Evolutionary conservation across 2,329 filamentous ascomycete species (phyloP).

Genomic region (Coniochaeta ligniaria): DNA sequence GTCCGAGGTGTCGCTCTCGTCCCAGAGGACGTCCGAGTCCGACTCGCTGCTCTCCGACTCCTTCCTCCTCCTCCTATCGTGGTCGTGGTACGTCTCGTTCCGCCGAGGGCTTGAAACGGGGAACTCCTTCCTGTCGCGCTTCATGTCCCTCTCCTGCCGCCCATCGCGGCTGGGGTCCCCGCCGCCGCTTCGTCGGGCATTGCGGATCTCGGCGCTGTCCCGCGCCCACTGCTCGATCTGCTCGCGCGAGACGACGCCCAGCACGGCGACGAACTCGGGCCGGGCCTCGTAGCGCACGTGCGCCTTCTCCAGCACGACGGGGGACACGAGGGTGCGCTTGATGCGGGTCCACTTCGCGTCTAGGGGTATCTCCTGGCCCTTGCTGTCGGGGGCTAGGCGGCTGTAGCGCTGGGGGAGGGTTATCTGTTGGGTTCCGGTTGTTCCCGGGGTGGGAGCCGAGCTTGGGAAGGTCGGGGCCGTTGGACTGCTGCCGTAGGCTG

Average conservation of each 20-base stretch:
- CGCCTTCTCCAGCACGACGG: slow-evolving; percentile 47
- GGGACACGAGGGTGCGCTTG: slow-evolving; percentile 46
- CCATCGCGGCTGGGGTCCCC: slow-evolving; percentile 6
- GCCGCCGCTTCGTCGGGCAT: too few species aligned
- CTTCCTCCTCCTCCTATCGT: slow-evolving; percentile 11
- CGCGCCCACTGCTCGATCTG: slow-evolving; percentile 45
- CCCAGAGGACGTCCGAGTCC: slow-evolving; percentile 12
- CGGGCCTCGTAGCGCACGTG: slow-evolving; percentile 54
- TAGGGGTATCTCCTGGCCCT: slow-evolving; percentile 47
- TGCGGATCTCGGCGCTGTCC: slow-evolving; percentile 33
- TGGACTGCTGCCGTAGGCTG: slow-evolving; percentile 26
- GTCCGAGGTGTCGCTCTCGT: slow-evolving; percentile 18
- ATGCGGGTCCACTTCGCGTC: slow-evolving; percentile 56
- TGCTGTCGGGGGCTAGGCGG: slow-evolving; percentile 47
- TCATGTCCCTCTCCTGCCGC: not conserved
- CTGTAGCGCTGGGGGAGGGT: slow-evolving; percentile 14
- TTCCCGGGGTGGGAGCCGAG: slow-evolving; percentile 17
- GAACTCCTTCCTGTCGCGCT: not conserved
- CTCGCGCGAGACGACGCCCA: slow-evolving; percentile 45
- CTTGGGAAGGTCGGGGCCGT: slow-evolving; percentile 12
- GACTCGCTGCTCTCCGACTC: too few species aligned
- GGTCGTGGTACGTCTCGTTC: slow-evolving; percentile 14
- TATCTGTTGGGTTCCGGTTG: slow-evolving; percentile 15
- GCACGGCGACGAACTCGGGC: slow-evolving; percentile 52
- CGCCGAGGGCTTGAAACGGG: not conserved